phyloP scores from a whole-genome alignment of 2,329 filamentous ascomycete genomes.

The Penicillium sclerotiorum region DNA sequence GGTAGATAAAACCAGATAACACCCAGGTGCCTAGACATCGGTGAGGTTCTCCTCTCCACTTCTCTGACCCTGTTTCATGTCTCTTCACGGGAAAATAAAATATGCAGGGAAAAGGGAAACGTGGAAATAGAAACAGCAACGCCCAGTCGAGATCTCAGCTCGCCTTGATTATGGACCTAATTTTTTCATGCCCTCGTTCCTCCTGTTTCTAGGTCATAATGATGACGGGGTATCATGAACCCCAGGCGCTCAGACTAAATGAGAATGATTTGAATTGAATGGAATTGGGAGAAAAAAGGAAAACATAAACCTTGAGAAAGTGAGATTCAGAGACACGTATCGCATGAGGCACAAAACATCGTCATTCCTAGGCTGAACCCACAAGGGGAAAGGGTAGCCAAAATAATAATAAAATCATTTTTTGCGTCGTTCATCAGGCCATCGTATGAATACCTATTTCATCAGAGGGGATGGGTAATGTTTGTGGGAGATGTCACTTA shows the following conservation, averaged over 20 bases:
- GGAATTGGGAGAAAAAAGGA: not conserved
- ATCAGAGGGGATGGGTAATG: not conserved
- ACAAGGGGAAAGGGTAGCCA: not conserved
- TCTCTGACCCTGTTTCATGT: not conserved
- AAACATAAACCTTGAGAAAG: no score
- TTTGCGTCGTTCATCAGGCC: constrained; percentile 5
- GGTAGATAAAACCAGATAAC: constrained; percentile 13
- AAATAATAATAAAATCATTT: not conserved
- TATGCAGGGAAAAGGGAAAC: not conserved
- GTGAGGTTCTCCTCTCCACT: not conserved
- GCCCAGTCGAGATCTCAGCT: constrained; percentile 16
- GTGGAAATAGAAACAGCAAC: constrained; percentile 10
- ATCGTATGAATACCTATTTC: not conserved
- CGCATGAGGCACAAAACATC: not conserved
- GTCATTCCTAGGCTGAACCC: not conserved
- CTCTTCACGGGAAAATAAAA: not conserved
- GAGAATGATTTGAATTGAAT: constrained; percentile 1
- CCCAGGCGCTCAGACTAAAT: constrained; percentile 5
- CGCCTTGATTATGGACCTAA: constrained; percentile 17
- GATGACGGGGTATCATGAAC: not conserved
- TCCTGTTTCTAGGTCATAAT: constrained; percentile 18
- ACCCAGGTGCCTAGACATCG: not conserved
- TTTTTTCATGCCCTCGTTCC: constrained; percentile 7
- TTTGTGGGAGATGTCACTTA: not conserved
- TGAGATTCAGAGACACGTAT: not conserved